phyloP scores from a whole-genome alignment of 768 basidiomycete species.

The Boletus coccyginus region DNA sequence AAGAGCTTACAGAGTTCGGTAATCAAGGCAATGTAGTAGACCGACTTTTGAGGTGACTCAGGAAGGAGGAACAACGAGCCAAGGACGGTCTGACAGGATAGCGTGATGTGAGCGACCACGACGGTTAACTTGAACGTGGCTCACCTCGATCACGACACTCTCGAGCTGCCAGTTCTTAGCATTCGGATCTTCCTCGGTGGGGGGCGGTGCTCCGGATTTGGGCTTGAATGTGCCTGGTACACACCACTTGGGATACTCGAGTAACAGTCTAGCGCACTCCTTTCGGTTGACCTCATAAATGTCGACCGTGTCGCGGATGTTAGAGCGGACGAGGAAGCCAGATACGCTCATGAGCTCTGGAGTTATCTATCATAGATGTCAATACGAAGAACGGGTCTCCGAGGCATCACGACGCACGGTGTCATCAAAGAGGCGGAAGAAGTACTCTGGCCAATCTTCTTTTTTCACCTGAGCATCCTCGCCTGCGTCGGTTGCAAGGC shows the following conservation, averaged over 20 bases:
- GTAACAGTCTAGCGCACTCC: constrained; percentile 83
- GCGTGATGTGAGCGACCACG: neutral
- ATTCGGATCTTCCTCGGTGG: constrained; percentile 45
- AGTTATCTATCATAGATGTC: constrained; percentile 52
- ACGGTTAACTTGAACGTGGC: constrained; percentile 5
- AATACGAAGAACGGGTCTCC: neutral
- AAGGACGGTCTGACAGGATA: constrained; percentile 57
- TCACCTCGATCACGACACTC: constrained; percentile 81
- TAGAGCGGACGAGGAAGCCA: constrained; percentile 77
- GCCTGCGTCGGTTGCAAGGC: constrained; percentile 62
- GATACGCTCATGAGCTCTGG: constrained; percentile 70
- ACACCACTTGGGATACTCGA: constrained; percentile 86
- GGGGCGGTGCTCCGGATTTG: constrained; percentile 54
- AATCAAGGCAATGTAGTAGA: constrained; percentile 87
- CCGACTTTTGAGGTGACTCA: constrained; percentile 66
- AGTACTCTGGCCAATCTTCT: constrained; percentile 80
- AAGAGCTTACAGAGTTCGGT: constrained; percentile 95
- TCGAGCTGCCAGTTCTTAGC: constrained; percentile 87
- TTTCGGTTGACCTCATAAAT: constrained; percentile 96
- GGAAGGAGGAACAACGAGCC: constrained; percentile 76
- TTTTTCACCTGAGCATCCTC: constrained; percentile 74
- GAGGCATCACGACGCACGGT: constrained; percentile 35
- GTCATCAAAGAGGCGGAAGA: constrained; percentile 63
- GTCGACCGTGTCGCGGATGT: constrained; percentile 73
- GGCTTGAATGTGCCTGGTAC: constrained; percentile 82